phyloP scores from a whole-genome alignment of 1,139 yeast species.

The Pneumocystis canis region DNA sequence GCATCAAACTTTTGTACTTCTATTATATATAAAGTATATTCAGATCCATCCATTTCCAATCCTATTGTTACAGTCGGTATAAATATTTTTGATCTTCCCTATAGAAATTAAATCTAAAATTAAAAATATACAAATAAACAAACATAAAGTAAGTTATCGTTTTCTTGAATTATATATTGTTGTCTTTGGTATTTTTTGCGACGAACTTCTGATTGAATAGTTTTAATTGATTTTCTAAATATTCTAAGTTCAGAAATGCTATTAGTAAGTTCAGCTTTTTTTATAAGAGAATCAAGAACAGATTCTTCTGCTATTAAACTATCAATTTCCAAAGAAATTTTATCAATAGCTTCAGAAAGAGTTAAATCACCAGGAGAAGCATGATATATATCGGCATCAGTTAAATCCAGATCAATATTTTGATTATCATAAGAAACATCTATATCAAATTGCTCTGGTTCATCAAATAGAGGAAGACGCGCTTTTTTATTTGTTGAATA shows the following conservation, averaged over 20 bases:
- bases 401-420: slow-evolving; percentile 1
- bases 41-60: slow-evolving; percentile 39
- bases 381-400: slow-evolving; percentile 20
- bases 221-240: slow-evolving; percentile 45
- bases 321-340: slow-evolving; percentile 43
- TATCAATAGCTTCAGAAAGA: slow-evolving; percentile 49
- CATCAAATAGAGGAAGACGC: neutral
- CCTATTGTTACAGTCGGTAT: slow-evolving; percentile 51
- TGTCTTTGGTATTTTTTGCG: slow-evolving; percentile 60
- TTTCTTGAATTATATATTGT: slow-evolving; percentile 69
- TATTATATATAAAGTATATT: slow-evolving; percentile 55
- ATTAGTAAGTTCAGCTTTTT: slow-evolving; percentile 70
- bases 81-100: slow-evolving; percentile 35
- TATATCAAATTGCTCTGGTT: neutral
- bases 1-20: slow-evolving; percentile 49
- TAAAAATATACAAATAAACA: slow-evolving; percentile 25
- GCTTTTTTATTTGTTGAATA: neutral
- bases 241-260: slow-evolving; percentile 53
- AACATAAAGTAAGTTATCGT: slow-evolving; percentile 60
- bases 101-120: slow-evolving; percentile 17
- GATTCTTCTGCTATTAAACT: slow-evolving; percentile 38
- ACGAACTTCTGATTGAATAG: slow-evolving; percentile 53
- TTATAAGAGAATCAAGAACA: slow-evolving; percentile 49
- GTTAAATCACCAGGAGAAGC: slow-evolving; percentile 62
- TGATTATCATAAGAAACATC: neutral